phyloP scores from a whole-genome alignment of 2,329 filamentous ascomycete species.

The Salinomyces thailandicus region DNA sequence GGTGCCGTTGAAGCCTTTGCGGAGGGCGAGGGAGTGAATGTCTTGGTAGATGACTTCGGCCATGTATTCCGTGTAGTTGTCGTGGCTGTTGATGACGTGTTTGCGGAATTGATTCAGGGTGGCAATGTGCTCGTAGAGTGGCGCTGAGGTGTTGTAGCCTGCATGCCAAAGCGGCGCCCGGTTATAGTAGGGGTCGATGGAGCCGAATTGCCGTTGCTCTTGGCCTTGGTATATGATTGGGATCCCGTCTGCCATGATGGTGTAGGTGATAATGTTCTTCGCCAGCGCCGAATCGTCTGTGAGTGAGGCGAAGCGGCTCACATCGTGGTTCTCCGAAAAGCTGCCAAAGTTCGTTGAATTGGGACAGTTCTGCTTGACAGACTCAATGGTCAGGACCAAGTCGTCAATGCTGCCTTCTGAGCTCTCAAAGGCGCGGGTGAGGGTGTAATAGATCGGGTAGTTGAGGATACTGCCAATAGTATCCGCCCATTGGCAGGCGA shows the following conservation, averaged over 20 bases:
- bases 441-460: conserved; percentile 30
- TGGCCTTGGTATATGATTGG: conserved; percentile 34
- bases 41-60: conserved; percentile 37
- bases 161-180: conserved; percentile 30
- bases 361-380: conserved; percentile 26
- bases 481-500: conserved; percentile 28
- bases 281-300: conserved; percentile 28
- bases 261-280: conserved; percentile 31
- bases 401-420: conserved; percentile 27
- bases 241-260: conserved; percentile 28
- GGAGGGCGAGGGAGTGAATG: conserved; percentile 34
- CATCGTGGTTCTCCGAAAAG: conserved; percentile 24
- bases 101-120: conserved; percentile 35
- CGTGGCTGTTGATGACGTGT: conserved; percentile 30
- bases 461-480: conserved; percentile 29
- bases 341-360: conserved; percentile 29
- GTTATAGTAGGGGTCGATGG: conserved; percentile 23
- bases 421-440: conserved; percentile 29
- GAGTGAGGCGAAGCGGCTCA: conserved; percentile 26
- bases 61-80: conserved; percentile 32
- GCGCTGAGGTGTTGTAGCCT: conserved; percentile 30
- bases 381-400: conserved; percentile 27
- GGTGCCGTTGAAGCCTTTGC: conserved; percentile 30
- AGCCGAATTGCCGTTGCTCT: conserved; percentile 32
- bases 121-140: conserved; percentile 31